Base-by-base conservation (phyloP, 106 monocot species). In the Dactylorhiza incarnata region DNA sequence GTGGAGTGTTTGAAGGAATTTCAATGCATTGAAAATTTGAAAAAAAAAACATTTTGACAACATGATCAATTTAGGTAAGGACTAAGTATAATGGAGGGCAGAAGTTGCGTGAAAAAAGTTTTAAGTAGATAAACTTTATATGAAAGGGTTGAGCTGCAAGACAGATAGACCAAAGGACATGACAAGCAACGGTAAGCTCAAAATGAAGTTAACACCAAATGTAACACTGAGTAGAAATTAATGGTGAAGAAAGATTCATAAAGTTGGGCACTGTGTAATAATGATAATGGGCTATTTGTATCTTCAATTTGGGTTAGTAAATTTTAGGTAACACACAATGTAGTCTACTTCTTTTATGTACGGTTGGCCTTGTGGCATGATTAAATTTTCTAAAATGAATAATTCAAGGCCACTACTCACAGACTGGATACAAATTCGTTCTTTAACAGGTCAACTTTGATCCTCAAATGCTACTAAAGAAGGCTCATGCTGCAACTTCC, bases 401-500 rank as follows among this genome's bases (percentile, higher is more conserved):
- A 47, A 65, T 16, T n/a, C 37, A 58, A 67, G 46, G 5, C 9
- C 19, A 63, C 7, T 29, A 23, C 48, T 46, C 50, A 25, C 24
- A 23, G 11, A 26, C 13, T 23, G 20, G 16, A 26, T 67, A 12
- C 11, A 19, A 6, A 25, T 50, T 49, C 19, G 0, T 50, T 73
- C 73, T 73, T 16, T 68, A 45, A 74, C 81, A 96, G 96, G 87
- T 86, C 49, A 87, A 83, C 73, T 81, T 78, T 81, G 78, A 93
- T 89, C 96, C 96, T 72, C 91, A 85, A 49, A 78, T 86, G 65
- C 89, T 97, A 44, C 75, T 97, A 77, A 85, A 79, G 68, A 89
- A 93, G 71, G 93, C 93, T 51, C 93, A 97, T 86, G 85, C 87
- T 74, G 88, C 93, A 73, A 93, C 93, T 9, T 77, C 83, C 20